A percentile compares a stretch with the other conserved stretches of the same genome.
These are phyloP conservation scores for Ustilago xerochloae DNA, from an alignment of 1,284 basidiomycete genomes.

Conservation along the genomic window DNA sequence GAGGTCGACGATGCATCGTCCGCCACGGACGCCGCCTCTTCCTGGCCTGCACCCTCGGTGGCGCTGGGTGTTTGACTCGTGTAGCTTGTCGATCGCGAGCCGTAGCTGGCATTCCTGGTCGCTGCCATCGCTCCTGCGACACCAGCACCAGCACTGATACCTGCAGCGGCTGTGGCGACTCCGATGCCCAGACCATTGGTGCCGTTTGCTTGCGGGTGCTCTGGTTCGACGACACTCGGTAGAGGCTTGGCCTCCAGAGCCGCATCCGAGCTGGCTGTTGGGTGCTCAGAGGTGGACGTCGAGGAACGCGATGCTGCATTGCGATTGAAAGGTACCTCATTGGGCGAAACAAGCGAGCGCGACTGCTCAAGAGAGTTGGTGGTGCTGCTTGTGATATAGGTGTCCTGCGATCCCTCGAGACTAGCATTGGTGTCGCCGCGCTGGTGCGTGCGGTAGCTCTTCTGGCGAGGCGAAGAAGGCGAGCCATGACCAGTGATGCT, in stretches of 20 bases:
- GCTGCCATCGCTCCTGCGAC: conserved; percentile 8
- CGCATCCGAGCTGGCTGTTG: conserved; percentile 9
- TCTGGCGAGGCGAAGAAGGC: conserved; percentile 23
- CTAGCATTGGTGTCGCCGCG: conserved; percentile 34
- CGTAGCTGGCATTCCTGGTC: conserved; percentile 21
- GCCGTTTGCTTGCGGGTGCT: not conserved
- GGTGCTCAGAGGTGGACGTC: conserved; percentile 36
- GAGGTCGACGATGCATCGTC: conserved; percentile 32
- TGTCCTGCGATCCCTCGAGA: conserved; percentile 34
- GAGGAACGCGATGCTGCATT: conserved; percentile 29
- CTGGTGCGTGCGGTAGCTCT: conserved; percentile 9
- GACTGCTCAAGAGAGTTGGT: conserved; percentile 37
- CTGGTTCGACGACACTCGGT: conserved; percentile 23
- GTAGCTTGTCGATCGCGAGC: conserved; percentile 32
- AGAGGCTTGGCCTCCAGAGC: conserved; percentile 18
- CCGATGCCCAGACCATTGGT: conserved; percentile 18
- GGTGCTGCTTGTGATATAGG: conserved; percentile 36
- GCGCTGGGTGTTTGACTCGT: conserved; percentile 28
- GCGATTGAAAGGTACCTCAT: conserved; percentile 20
- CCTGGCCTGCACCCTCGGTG: conserved; percentile 2
- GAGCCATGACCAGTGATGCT: conserved; percentile 32
- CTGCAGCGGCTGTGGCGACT: conserved; percentile 2
- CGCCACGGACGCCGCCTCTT: conserved; percentile 8
- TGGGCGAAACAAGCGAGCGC: conserved; percentile 29
- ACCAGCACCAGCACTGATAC: conserved; percentile 3